Evolutionary conservation across 129 eudicot species (phyloP), one percentile per base, ranked within the genome.

Genomic region (Ambrosia artemisiifolia): DNA sequence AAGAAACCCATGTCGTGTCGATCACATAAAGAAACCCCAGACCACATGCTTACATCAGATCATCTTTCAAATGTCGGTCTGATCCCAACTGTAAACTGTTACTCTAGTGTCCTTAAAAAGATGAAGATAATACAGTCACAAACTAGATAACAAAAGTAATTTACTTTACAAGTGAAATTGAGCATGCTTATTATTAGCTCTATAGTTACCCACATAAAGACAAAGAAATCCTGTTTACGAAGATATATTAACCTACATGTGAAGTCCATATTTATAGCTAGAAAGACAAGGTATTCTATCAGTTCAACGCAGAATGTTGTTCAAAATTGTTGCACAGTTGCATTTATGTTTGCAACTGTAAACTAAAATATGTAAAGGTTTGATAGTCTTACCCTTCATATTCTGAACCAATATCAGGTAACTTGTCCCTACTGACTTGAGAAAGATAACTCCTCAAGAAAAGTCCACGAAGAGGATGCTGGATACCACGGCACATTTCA

Each of bases 401-500:
- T 67, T 92, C 97, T 2, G 97, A 88, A 60, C 97, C 97, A 75
- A 92, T 86, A 82, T 88, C 97, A 73, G 97, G 97, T 74, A 92
- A 78, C 76, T 92, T 92, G 59, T 92, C 97, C 82, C 78, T 86
- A 34, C 96, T 92, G 77, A 92, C 96, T 88, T 92, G 97, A 62
- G 96, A 88, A 49, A 92, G 89, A 67, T 92, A 92, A 81, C 97
- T 92, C 83, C 97, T 86, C 38, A 92, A 75, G 61, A 92, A 92
- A 69, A 92, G 96, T 46, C 97, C 97, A 70, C 97, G 97, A 55
- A 92, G 67, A 71, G 97, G 97, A 81, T 92, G 96, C 68, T 92
- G 97, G 54, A 92, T 86, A 32, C 97, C 97, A 65, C 97, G 97
- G 49, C 96, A 92, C 97, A 92, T 88, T 81, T 92, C 97, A 67